Evolutionary conservation across 164 flowering plant genomes (phyloP).

Genomic region (Aristolochia contorta): DNA sequence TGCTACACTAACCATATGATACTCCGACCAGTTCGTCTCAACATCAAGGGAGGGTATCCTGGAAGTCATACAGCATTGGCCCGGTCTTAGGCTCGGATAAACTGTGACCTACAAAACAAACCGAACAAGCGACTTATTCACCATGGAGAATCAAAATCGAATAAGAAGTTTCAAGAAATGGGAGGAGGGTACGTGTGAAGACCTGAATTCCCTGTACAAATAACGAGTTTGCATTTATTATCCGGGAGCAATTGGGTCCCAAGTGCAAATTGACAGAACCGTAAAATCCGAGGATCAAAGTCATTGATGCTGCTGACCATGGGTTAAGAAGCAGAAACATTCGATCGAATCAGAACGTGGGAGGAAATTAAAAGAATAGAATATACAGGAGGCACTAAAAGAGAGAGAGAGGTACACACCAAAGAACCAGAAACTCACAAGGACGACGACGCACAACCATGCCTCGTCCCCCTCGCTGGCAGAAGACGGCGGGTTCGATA

Average conservation of each 20-base stretch:
- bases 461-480: constrained; percentile 26
- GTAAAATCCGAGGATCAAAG: constrained; percentile 48
- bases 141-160: neutral
- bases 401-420: constrained; percentile 24
- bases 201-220: constrained; percentile 41
- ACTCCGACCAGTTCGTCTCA: constrained; percentile 37
- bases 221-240: constrained; percentile 30
- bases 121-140: neutral
- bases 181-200: neutral
- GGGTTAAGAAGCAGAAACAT: neutral
- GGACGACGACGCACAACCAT: constrained; percentile 43
- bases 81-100: constrained; percentile 21
- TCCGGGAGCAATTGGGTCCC: constrained; percentile 50
- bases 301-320: constrained; percentile 45
- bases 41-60: constrained; percentile 37
- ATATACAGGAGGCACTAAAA: too few species aligned
- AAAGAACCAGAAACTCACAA: constrained; percentile 50
- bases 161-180: neutral
- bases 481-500: constrained; percentile 6
- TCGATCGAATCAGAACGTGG: too few species aligned
- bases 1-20: constrained; percentile 22
- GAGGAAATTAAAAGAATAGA: constrained; percentile 1
- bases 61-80: constrained; percentile 46
- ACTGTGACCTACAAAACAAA: constrained; percentile 30
- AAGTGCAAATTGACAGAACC: constrained; percentile 33